Evolutionary conservation across 768 basidiomycete species (phyloP), one percentile per base, ranked within the genome.

Genomic region (Filobasidium wieringae): DNA sequence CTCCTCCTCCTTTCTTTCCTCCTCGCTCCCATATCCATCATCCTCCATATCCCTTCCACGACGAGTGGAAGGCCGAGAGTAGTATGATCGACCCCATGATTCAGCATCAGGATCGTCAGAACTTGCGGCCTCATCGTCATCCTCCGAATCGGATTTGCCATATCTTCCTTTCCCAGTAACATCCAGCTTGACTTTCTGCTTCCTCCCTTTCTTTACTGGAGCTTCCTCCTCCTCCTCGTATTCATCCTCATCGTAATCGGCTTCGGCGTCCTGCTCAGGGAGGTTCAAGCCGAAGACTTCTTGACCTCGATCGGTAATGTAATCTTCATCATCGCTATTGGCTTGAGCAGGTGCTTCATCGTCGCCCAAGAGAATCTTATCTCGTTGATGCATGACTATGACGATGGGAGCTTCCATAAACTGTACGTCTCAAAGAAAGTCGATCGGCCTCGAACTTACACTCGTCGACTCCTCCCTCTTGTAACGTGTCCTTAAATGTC

Each of bases 1-100:
- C 32, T 83, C 86, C 72, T 93, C 91, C 66, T 93, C 91, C 64
- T 87, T 87, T 34, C 84, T 85, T 53, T 87, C 87, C 34, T 63
- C 59, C 24, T 55, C 54, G 37, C 39, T 33, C 36, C 55, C 53
- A 5, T 60, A 53, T 15, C 71, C 84, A 31, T 86, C 88, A 70
- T 88, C 89, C 4, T 86, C 87, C 3, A 58, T 64, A 29, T 66
- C 64, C 34, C 57, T 30, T 17, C 64, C 63, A 27, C 70, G 45
- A 51, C 72, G 59, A 31, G 66, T 73, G 7, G 66, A 68, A n/a
- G 74, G 74, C 31, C 67, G 63, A 19, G 87, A 82, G 69, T 93
- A 93, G 74, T 92, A 96, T 61, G 82, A 81, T 59, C 77, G 78
- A 9, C 91, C 91, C 91, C 91, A 96, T 0, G 80, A 81, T 72